Evolutionary conservation across 108 stramenopile genomes (phyloP), one percentile per base, ranked within the genome.

Genomic region (Cyclostephanos tholiformis): DNA sequence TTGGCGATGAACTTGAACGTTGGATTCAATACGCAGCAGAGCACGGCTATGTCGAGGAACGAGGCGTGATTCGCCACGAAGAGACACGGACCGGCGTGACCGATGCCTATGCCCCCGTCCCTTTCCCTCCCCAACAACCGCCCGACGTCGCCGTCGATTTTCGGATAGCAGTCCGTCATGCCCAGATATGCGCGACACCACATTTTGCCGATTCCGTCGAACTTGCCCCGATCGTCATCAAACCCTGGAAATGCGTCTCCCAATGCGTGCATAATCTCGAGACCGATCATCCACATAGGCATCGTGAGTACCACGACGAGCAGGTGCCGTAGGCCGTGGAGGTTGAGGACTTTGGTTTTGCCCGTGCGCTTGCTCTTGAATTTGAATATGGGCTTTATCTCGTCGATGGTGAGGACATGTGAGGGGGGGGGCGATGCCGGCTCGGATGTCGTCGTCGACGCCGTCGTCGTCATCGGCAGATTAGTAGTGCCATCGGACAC

Each of bases 1-100:
- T 93, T 93, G 59, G 92, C 87, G 68, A 93, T 91, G 55, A 93
- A 93, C 73, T 93, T 93, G 67, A 93, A 93, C 13, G 89, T 88
- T 2, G 87, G 89, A 69, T 91, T 86, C 36, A 93, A 52, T 0
- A 85, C 86, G 6, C 86, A 87, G 60, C 92, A 93, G 10, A 93
- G 65, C 23, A 91, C 83, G 11, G 92, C 86, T 63, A 93, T 93
- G 57, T 93, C 92, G 64, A 93, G 65, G 87, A 88, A 93, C 9
- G 71, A 76, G 0, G 92, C 87, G 67, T 93, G 92, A 66, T 93
- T 93, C 20, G 92, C 92, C 14, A 93, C 92, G 73, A 79, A 90
- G 49, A 93, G 68, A 63, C 88, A 90, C n/a, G 87, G 85, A 19
- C 76, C 66, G 38, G n/a, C n/a, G n/a, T n/a, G n/a, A n/a, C n/a